Percentiles rank a stretch among this genome's conserved stretches.
These are phyloP conservation scores for Dictyostelium capitatum DNA, from an alignment of 78 protist species.

Conservation along the genomic window DNA sequence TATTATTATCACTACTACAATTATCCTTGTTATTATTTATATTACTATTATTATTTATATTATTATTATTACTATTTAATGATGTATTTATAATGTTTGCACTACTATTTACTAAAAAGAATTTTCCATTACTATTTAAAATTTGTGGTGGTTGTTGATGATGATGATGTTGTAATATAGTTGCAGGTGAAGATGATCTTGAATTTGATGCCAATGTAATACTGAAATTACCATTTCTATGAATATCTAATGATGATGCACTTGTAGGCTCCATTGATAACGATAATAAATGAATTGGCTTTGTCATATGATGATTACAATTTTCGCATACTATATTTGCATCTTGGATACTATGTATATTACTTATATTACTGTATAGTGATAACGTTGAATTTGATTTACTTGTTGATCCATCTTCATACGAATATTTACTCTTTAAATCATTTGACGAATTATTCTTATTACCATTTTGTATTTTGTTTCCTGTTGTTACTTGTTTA, in stretches of 20 bases:
- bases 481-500: background rate
- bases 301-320: slow-evolving; percentile 37
- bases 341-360: background rate
- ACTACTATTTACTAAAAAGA: slow-evolving; percentile 8
- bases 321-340: slow-evolving; percentile 2
- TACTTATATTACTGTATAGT: background rate
- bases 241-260: background rate
- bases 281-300: background rate
- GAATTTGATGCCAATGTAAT: background rate
- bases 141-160: background rate
- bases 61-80: slow-evolving; percentile 6
- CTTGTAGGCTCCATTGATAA: slow-evolving; percentile 18
- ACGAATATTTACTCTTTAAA: background rate
- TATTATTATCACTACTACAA: background rate
- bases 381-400: slow-evolving; percentile 19
- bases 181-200: background rate
- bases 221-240: background rate
- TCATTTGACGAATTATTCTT: slow-evolving; percentile 7
- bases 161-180: background rate
- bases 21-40: background rate
- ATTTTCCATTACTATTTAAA: no score
- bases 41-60: background rate
- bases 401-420: background rate
- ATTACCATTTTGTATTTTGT: background rate
- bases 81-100: slow-evolving; percentile 1